Conservation (phyloP, 257 asterid species). For the Anisodus acutangulus region DNA sequence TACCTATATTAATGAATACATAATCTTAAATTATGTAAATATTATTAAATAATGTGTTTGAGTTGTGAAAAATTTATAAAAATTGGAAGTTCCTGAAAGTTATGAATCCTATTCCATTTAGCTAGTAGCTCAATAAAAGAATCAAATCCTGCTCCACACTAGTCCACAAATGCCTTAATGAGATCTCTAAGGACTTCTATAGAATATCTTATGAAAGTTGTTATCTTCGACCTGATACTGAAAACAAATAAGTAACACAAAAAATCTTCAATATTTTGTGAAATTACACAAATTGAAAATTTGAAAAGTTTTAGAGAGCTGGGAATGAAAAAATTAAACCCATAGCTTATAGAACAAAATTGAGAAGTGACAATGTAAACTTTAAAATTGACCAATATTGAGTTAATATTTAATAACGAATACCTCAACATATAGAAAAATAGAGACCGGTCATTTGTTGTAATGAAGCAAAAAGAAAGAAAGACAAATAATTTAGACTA, state of each 20-base stretch:
- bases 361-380: background rate
- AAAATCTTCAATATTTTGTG: background rate
- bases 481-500: background rate
- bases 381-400: background rate
- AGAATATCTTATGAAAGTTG: background rate
- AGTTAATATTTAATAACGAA: background rate
- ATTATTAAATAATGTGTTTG: background rate
- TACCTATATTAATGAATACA: background rate
- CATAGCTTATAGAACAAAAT: background rate
- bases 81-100: background rate
- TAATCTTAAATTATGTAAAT: background rate
- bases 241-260: background rate
- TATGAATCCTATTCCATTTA: background rate
- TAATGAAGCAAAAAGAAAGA: background rate
- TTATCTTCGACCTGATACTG: background rate
- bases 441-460: background rate
- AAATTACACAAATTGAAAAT: background rate
- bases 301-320: background rate
- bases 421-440: background rate
- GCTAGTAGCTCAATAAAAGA: slow-evolving; percentile 10
- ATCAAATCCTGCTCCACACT: background rate
- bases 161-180: background rate
- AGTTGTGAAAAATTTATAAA: background rate
- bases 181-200: background rate
- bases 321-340: background rate